phyloP scores from a whole-genome alignment of 2,329 filamentous ascomycete genomes.

The Stenocarpella maydis region DNA sequence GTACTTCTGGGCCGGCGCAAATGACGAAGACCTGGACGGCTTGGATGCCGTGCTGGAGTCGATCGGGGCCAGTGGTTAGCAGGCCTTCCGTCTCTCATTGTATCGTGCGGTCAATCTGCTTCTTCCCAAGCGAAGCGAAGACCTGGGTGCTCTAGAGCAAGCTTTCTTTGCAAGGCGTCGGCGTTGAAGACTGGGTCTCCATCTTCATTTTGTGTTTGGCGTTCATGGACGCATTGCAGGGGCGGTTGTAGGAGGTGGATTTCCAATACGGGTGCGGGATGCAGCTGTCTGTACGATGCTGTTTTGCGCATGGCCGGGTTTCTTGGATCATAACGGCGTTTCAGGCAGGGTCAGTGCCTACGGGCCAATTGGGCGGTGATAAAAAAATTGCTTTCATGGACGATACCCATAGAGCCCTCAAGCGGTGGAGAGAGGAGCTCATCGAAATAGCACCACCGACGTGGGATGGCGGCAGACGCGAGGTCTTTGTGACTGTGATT shows the following conservation, averaged over 20 bases:
- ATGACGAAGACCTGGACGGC: constrained; percentile 57
- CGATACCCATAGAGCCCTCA: constrained; percentile 43
- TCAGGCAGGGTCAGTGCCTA: constrained; percentile 23
- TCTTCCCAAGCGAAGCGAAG: constrained; percentile 15
- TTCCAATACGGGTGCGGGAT: background rate
- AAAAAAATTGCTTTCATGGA: constrained; percentile 39
- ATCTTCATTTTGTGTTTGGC: constrained; percentile 36
- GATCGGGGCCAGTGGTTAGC: constrained; percentile 42
- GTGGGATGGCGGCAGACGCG: background rate
- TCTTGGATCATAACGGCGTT: constrained; percentile 34
- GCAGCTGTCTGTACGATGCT: constrained; percentile 15
- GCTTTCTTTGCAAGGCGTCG: constrained; percentile 29
- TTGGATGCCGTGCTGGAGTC: constrained; percentile 67
- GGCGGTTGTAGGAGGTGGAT: background rate
- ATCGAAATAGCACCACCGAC: constrained; percentile 15
- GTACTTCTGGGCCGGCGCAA: constrained; percentile 69
- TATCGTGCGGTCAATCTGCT: background rate
- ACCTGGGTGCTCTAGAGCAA: constrained; percentile 2
- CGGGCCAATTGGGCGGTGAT: constrained; percentile 24
- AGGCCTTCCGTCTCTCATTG: background rate
- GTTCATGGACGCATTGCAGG: constrained; percentile 31
- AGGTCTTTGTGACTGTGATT: background rate
- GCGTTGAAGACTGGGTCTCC: constrained; percentile 34
- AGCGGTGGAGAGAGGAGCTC: constrained; percentile 22
- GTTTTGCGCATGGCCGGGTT: constrained; percentile 16